These are phyloP conservation scores for Lactarius vividus DNA, from an alignment of 768 basidiomycete genomes.

Conservation along the genomic window DNA sequence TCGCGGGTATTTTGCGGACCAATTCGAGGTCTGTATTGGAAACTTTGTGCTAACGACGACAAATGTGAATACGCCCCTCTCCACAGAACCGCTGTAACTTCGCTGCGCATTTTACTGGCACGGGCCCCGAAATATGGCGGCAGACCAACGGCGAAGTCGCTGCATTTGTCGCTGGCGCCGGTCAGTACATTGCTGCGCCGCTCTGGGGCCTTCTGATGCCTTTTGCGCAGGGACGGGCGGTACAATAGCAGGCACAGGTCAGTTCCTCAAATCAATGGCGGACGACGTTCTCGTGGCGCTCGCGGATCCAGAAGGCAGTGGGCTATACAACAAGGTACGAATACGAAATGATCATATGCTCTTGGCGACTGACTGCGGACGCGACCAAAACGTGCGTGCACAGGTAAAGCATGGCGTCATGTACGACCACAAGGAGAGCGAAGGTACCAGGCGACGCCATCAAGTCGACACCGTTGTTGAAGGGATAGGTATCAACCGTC, in stretches of 20 bases:
- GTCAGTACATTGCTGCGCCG: conserved; percentile 37
- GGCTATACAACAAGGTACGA: conserved; percentile 85
- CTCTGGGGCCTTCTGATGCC: not conserved
- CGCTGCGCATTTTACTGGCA: conserved; percentile 83
- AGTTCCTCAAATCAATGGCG: conserved; percentile 74
- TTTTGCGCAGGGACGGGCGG: conserved; percentile 75
- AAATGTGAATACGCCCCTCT: not conserved
- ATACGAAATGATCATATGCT: not conserved
- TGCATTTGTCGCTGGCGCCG: conserved; percentile 90
- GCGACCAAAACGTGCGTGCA: not conserved
- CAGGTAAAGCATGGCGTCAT: conserved; percentile 90
- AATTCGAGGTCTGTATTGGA: conserved; percentile 66
- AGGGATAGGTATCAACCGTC: conserved; percentile 90
- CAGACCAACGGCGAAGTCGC: conserved; percentile 82
- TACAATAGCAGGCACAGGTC: conserved; percentile 84
- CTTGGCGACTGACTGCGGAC: not conserved
- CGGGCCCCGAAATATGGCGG: conserved; percentile 93
- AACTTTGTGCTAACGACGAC: too few relatives aligned
- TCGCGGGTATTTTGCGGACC: conserved; percentile 91
- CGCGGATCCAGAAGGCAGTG: conserved; percentile 92
- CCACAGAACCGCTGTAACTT: conserved; percentile 83
- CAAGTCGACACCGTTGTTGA: conserved; percentile 97
- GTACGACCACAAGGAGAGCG: conserved; percentile 90
- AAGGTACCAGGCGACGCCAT: conserved; percentile 89
- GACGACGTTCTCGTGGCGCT: conserved; percentile 66